Percentiles rank a stretch among this genome's conserved stretches.
These are phyloP conservation scores for Phytophthora sojae DNA, from an alignment of 352 stramenopile genomes.

Conservation along the genomic window DNA sequence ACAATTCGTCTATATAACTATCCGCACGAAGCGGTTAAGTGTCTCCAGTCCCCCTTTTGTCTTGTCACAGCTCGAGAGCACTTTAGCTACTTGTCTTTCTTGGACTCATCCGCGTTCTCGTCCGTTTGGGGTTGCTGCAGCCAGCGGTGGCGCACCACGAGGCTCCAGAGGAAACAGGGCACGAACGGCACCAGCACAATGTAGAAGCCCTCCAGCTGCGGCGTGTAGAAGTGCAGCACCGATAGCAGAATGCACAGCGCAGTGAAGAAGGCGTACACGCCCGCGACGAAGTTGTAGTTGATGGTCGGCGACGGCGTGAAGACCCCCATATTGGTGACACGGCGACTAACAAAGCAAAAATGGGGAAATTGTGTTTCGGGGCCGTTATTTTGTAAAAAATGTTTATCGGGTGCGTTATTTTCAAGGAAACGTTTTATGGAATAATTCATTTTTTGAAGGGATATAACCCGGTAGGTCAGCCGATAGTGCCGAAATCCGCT, in stretches of 20 bases:
- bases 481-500: too few species aligned
- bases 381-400: neutral
- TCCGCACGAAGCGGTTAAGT: neutral
- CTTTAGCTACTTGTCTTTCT: slow-evolving; percentile 42
- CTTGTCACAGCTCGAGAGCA: neutral
- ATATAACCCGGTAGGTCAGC: too few species aligned
- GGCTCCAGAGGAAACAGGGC: slow-evolving; percentile 86
- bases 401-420: too few species aligned
- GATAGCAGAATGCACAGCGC: slow-evolving; percentile 65
- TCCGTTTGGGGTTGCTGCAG: slow-evolving; percentile 38
- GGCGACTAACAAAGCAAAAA: neutral
- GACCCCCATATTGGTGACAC: slow-evolving; percentile 36
- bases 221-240: slow-evolving; percentile 67
- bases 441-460: too few species aligned
- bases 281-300: slow-evolving; percentile 92
- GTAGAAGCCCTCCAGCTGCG: slow-evolving; percentile 84
- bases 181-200: slow-evolving; percentile 85
- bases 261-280: slow-evolving; percentile 79
- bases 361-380: neutral
- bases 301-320: slow-evolving; percentile 80
- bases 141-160: slow-evolving; percentile 82
- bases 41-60: neutral
- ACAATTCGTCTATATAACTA: neutral
- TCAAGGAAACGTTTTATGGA: too few species aligned
- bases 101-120: slow-evolving; percentile 21